These are phyloP conservation scores for Picea glauca DNA, from an alignment of 75 land plant species.

Conservation along the genomic window DNA sequence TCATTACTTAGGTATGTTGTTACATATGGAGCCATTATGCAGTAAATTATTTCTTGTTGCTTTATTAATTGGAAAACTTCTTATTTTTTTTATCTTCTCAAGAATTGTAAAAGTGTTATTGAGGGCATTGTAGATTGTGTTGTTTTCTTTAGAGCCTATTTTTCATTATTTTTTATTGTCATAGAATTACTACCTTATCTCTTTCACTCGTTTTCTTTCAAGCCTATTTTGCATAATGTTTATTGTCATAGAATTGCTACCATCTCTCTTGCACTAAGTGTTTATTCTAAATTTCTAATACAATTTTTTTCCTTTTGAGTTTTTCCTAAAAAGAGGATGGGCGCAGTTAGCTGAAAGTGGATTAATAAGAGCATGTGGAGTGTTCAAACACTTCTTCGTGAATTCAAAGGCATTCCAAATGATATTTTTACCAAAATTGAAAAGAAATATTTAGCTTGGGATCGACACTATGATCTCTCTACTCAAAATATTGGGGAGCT, in stretches of 20 bases:
- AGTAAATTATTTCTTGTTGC: not conserved
- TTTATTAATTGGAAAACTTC: not conserved
- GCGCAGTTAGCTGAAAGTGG: slow-evolving; percentile 90
- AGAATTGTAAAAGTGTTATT: not conserved
- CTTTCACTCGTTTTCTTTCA: not conserved
- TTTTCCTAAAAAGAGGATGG: slow-evolving; percentile 89
- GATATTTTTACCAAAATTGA: slow-evolving; percentile 82
- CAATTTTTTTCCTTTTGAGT: slow-evolving; percentile 30
- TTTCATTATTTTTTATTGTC: not conserved
- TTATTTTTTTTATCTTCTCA: not conserved
- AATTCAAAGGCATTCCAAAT: slow-evolving; percentile 87
- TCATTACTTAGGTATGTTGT: slow-evolving; percentile 68
- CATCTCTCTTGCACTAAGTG: not conserved
- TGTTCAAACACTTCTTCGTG: slow-evolving; percentile 94
- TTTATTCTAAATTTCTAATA: not conserved
- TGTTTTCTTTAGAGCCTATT: not conserved
- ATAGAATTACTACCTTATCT: not conserved
- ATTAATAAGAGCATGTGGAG: slow-evolving; percentile 91
- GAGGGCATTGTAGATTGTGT: not conserved
- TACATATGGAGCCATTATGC: not conserved
- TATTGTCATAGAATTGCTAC: not conserved
- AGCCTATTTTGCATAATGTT: no score
- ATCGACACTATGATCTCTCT: slow-evolving; percentile 90
- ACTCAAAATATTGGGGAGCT: slow-evolving; percentile 93
- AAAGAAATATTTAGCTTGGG: slow-evolving; percentile 95